Percentiles rank a stretch among this genome's conserved stretches.
These are phyloP conservation scores for Chalara sp. DNA, from an alignment of 2,329 filamentous ascomycete species.

Conservation along the genomic window DNA sequence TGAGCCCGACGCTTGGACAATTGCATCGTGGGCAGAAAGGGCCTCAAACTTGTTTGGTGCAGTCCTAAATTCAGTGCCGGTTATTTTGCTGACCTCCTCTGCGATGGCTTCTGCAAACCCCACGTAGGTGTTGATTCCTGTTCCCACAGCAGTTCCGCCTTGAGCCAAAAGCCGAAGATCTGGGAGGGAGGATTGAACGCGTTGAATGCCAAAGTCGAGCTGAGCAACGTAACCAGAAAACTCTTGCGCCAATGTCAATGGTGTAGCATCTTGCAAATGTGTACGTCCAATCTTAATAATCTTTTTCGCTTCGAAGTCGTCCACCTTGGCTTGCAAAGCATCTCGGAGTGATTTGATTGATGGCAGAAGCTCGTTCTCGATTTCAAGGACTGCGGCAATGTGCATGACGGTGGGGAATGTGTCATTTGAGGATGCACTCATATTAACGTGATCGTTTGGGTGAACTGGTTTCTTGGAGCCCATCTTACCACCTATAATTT, in stretches of 20 bases:
- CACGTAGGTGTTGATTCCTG: conserved; percentile 93
- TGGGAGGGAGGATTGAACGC: conserved; percentile 75
- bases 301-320: conserved; percentile 74
- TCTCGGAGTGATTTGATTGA: conserved; percentile 74
- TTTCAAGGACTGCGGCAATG: conserved; percentile 91
- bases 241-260: conserved; percentile 90
- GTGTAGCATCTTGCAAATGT: conserved; percentile 94
- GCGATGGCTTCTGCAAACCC: conserved; percentile 94
- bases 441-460: conserved; percentile 99
- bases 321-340: conserved; percentile 81
- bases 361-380: conserved; percentile 80
- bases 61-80: conserved; percentile 87
- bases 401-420: conserved; percentile 99
- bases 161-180: conserved; percentile 84
- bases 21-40: conserved; percentile 88
- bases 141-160: conserved; percentile 94
- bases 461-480: conserved; percentile 98
- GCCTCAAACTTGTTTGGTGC: conserved; percentile 99
- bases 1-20: conserved; percentile 88
- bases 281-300: conserved; percentile 99
- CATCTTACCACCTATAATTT: conserved; percentile 90
- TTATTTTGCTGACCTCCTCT: conserved; percentile 84
- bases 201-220: conserved; percentile 83
- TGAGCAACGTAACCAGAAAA: conserved; percentile 97
- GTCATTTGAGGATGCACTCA: conserved; percentile 97